phyloP scores from a whole-genome alignment of 441 rosid genomes.

The Metrosideros polymorpha region DNA sequence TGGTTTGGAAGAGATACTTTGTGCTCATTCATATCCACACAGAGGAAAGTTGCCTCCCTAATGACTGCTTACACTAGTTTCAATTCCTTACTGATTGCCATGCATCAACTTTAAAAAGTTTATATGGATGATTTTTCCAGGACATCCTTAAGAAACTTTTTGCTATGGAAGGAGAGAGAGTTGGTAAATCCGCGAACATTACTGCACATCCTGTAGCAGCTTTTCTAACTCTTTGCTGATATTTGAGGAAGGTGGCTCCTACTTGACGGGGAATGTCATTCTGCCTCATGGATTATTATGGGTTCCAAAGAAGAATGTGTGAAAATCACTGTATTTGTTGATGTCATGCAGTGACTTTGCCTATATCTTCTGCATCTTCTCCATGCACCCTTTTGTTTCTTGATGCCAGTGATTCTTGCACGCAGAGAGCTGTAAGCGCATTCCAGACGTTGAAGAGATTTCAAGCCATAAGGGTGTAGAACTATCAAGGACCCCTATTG shows the following conservation, averaged over 20 bases:
- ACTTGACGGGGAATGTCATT: not conserved
- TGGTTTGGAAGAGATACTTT: not conserved
- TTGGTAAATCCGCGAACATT: not conserved
- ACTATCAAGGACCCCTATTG: slow-evolving; percentile 54
- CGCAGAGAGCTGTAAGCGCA: slow-evolving; percentile 52
- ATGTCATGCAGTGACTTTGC: not conserved
- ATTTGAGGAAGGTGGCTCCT: not conserved
- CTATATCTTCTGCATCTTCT: not conserved
- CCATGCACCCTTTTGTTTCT: not conserved
- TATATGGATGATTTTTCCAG: not conserved
- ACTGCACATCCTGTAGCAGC: not conserved
- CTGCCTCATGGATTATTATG: not conserved
- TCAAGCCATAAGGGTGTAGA: slow-evolving; percentile 57
- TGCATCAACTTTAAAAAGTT: not conserved
- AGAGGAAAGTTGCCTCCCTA: not conserved
- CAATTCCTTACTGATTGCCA: not conserved
- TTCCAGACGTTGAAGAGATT: slow-evolving; percentile 51
- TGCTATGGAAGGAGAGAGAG: not conserved
- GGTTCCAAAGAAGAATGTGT: not conserved
- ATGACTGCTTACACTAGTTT: not conserved
- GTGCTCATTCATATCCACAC: not conserved
- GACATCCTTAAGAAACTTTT: not conserved
- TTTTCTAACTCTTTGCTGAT: not conserved
- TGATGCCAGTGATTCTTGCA: slow-evolving; percentile 2
- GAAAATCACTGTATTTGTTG: not conserved